Evolutionary conservation across 352 stramenopile species (phyloP).

Genomic region (Pythium pyrilobum): DNA sequence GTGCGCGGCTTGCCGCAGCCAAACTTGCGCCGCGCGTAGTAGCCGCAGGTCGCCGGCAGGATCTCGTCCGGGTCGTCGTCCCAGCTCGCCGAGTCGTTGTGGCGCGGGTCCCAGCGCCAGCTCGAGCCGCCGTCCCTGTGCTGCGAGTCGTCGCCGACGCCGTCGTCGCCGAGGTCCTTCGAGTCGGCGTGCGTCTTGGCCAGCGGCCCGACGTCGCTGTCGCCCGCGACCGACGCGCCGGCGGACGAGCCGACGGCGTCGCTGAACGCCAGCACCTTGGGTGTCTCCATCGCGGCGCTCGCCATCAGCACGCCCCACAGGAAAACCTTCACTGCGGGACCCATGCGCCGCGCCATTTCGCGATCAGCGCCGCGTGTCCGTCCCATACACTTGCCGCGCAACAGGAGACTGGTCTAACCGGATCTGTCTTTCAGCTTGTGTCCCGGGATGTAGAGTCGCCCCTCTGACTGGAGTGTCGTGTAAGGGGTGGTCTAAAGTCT

Average conservation of each 20-base stretch:
- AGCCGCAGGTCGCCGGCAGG: slow-evolving; percentile 5
- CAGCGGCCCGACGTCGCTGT: not conserved
- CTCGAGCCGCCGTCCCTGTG: not conserved
- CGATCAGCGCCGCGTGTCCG: not conserved
- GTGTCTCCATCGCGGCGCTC: not conserved
- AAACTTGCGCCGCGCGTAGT: slow-evolving; percentile 3
- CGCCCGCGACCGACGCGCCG: not conserved
- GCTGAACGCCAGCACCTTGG: not conserved
- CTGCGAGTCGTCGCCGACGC: not conserved
- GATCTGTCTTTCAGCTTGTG: too few species aligned
- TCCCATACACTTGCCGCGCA: too few species aligned
- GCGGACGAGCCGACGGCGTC: not conserved
- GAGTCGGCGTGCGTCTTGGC: slow-evolving; percentile 1
- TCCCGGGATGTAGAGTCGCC: not conserved
- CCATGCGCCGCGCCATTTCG: not conserved
- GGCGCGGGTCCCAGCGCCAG: not conserved
- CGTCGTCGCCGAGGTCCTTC: not conserved
- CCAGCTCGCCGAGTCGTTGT: not conserved
- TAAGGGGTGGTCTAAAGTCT: not conserved
- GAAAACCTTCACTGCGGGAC: not conserved
- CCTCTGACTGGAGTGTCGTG: too few species aligned
- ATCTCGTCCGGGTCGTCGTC: slow-evolving; percentile 16
- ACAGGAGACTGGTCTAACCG: too few species aligned
- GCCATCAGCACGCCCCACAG: not conserved
- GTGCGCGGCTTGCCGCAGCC: slow-evolving; percentile 9